A percentile compares a stretch with the other conserved stretches of the same genome.
Conservation (phyloP, 1,284 basidiomycete species). For the Pseudozyma tsukubaensis region DNA sequence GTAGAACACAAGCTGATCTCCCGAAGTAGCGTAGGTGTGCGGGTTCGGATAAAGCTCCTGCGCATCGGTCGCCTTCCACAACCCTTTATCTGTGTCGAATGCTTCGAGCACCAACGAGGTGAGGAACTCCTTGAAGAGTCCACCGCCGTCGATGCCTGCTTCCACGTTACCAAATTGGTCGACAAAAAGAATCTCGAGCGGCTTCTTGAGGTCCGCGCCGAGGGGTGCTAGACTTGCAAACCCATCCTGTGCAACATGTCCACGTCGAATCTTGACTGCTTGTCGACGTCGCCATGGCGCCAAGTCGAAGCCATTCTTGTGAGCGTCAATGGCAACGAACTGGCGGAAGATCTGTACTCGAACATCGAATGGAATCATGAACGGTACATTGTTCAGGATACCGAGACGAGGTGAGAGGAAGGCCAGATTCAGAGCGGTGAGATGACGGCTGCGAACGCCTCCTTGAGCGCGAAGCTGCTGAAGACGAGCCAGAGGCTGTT, state of each 20-base stretch:
- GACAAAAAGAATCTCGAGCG: conserved; percentile 87
- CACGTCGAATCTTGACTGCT: conserved; percentile 78
- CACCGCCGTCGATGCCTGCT: conserved; percentile 94
- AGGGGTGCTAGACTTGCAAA: conserved; percentile 76
- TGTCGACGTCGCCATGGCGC: conserved; percentile 31
- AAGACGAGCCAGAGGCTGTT: conserved; percentile 24
- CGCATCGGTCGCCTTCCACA: conserved; percentile 89
- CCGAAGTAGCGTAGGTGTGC: conserved; percentile 69
- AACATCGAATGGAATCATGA: conserved; percentile 91
- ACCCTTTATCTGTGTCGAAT: conserved; percentile 90
- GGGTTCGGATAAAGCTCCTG: conserved; percentile 96
- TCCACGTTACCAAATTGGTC: conserved; percentile 88
- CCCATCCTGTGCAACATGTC: conserved; percentile 85
- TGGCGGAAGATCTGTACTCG: conserved; percentile 84
- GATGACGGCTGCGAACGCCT: conserved; percentile 30
- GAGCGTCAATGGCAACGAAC: conserved; percentile 54
- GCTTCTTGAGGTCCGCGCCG: conserved; percentile 81
- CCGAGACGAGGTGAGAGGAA: conserved; percentile 85
- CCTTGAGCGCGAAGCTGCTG: conserved; percentile 30
- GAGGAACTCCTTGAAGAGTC: conserved; percentile 97
- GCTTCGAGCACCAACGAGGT: conserved; percentile 83
- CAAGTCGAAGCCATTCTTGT: conserved; percentile 37
- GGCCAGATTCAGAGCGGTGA: conserved; percentile 76
- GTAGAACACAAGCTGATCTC: conserved; percentile 78
- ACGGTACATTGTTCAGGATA: conserved; percentile 94